Evolutionary conservation across 345 rosid species (phyloP), one percentile per base, ranked within the genome.

Genomic region (Hypericum androsaemum): DNA sequence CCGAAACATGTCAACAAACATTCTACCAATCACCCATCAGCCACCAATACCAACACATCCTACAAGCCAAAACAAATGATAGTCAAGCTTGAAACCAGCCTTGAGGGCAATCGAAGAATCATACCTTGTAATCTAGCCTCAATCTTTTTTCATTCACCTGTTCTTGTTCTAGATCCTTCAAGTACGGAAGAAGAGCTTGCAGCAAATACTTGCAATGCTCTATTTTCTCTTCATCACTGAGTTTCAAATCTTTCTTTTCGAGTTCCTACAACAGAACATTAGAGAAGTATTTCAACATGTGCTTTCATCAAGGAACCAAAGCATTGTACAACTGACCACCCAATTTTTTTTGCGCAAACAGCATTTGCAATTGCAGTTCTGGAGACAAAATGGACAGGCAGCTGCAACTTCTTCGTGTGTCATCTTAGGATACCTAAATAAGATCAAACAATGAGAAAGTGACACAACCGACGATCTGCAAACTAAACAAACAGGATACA

Each of bases 361-460:
- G 7, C 80, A 54, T 69, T 74, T 77, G 64, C 95, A 83, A 54
- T 77, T 79, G 77, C 90, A 80, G 55, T 61, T 80, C 39, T 60
- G 54, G 12, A 52, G 66, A 59, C 90, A 77, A 61, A 75, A 56
- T 2, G 88, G 86, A 49, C 86, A 79, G 51, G 54, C 61, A 10
- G 61, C 47, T 22, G 74, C 77, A 64, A 83, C 40, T 2, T 64
- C 70, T 50, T 75, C 74, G 53, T 74, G 61, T 14, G 65, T 6
- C 69, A 59, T 58, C 8, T 41, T 54, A 35, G 86, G 84, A 59
- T 80, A 84, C 88, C 84, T 82, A 52, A 13, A 52, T 1, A 1
- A 22, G 32, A 22, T 1, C 32, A 22, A 22, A 4, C 4, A 22
- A 22, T 1, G 2, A 22, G 32, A 22, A 22, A 1, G 4, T 22